These are phyloP conservation scores for Russula foetens DNA, from an alignment of 768 basidiomycete genomes.

Conservation along the genomic window DNA sequence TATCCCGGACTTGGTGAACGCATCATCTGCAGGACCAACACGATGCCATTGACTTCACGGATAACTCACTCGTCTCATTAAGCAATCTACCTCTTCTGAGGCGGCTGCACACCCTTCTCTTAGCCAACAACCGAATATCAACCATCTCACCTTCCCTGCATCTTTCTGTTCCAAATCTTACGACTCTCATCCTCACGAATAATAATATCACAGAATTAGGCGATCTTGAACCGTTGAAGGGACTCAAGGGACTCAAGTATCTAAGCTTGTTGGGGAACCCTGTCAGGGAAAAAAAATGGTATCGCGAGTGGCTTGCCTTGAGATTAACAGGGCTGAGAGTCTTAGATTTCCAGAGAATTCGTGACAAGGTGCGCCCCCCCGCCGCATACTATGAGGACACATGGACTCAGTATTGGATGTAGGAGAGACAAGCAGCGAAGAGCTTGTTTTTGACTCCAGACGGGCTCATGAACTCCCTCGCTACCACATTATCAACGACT, in stretches of 20 bases:
- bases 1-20: not conserved
- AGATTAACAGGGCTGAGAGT: conserved; percentile 81
- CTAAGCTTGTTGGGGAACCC: conserved; percentile 76
- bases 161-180: conserved; percentile 77
- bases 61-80: conserved; percentile 76
- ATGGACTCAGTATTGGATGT: conserved; percentile 15
- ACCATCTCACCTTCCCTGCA: conserved; percentile 75
- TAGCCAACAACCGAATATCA: conserved; percentile 86
- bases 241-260: conserved; percentile 65
- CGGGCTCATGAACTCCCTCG: conserved; percentile 68
- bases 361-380: conserved; percentile 78
- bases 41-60: conserved; percentile 89
- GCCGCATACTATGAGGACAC: conserved; percentile 13
- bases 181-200: conserved; percentile 75
- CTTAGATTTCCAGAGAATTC: conserved; percentile 91
- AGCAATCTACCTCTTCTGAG: conserved; percentile 84
- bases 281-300: conserved; percentile 87
- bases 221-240: conserved; percentile 77
- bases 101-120: conserved; percentile 73
- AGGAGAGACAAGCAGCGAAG: conserved; percentile 77
- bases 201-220: conserved; percentile 75
- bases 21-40: conserved; percentile 64
- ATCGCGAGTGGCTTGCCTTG: conserved; percentile 93
- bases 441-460: conserved; percentile 76
- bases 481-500: conserved; percentile 67